Evolutionary conservation across 1,284 basidiomycete species (phyloP).

Genomic region (Heterobasidion occidentale): DNA sequence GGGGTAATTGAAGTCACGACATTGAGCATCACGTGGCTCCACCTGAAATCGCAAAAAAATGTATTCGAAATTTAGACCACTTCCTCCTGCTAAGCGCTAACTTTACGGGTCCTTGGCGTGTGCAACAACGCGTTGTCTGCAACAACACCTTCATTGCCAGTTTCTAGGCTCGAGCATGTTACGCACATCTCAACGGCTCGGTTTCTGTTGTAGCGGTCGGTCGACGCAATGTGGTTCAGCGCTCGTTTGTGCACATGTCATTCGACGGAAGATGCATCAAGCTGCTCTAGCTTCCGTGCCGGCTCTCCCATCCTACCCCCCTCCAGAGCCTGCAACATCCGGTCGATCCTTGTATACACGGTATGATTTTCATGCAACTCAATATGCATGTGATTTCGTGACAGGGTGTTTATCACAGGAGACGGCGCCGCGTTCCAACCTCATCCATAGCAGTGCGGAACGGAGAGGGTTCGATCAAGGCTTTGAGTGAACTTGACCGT

Average conservation of each 20-base stretch:
- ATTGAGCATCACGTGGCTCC: neutral
- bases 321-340: neutral
- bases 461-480: neutral
- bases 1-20: neutral
- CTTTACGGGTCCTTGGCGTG: too few species aligned
- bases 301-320: neutral
- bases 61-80: too few species aligned
- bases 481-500: conserved; percentile 25
- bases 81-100: too few species aligned
- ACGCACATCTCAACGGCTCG: conserved; percentile 13
- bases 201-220: neutral
- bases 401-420: neutral
- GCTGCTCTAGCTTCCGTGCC: conserved; percentile 3
- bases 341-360: neutral
- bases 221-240: neutral
- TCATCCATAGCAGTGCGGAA: neutral
- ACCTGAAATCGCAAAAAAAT: too few species aligned
- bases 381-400: neutral
- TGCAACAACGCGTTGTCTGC: too few species aligned
- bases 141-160: too few species aligned
- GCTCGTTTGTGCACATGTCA: neutral
- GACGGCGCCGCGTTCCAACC: neutral
- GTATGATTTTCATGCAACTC: conserved; percentile 1
- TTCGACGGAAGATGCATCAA: conserved; percentile 6
- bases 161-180: conserved; percentile 23